phyloP scores from a whole-genome alignment of 2,329 filamentous ascomycete species.

The Penicillium sp. region DNA sequence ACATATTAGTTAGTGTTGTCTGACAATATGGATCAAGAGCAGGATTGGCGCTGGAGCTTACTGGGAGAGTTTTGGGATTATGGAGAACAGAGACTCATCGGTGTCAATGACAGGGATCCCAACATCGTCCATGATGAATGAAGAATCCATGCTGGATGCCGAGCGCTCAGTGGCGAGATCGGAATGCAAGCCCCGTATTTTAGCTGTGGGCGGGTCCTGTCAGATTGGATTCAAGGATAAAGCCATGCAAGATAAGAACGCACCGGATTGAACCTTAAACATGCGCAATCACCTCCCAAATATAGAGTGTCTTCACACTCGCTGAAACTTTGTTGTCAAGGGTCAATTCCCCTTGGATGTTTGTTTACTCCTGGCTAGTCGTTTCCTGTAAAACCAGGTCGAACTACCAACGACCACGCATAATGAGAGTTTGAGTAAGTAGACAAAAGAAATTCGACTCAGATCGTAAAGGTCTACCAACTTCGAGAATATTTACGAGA shows the following conservation, averaged over 20 bases:
- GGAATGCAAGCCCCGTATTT: background rate
- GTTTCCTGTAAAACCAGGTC: background rate
- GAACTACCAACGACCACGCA: background rate
- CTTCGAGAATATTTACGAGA: background rate
- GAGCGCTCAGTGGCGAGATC: background rate
- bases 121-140: slow-evolving; percentile 12
- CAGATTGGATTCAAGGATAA: background rate
- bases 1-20: slow-evolving; percentile 2
- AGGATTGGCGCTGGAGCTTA: slow-evolving; percentile 14
- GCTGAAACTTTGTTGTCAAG: background rate
- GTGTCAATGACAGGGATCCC: slow-evolving; percentile 43
- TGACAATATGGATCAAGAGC: background rate
- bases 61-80: slow-evolving; percentile 43
- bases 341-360: background rate
- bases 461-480: background rate
- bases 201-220: background rate
- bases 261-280: background rate
- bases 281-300: background rate
- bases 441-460: background rate
- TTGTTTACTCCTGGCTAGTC: background rate
- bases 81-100: slow-evolving; percentile 39
- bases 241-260: background rate
- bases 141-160: slow-evolving; percentile 5
- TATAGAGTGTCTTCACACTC: background rate
- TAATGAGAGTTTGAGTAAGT: background rate